These are phyloP conservation scores for Hemisphaericaspora nanyangensis DNA, from an alignment of 805 yeast species.

Conservation along the genomic window DNA sequence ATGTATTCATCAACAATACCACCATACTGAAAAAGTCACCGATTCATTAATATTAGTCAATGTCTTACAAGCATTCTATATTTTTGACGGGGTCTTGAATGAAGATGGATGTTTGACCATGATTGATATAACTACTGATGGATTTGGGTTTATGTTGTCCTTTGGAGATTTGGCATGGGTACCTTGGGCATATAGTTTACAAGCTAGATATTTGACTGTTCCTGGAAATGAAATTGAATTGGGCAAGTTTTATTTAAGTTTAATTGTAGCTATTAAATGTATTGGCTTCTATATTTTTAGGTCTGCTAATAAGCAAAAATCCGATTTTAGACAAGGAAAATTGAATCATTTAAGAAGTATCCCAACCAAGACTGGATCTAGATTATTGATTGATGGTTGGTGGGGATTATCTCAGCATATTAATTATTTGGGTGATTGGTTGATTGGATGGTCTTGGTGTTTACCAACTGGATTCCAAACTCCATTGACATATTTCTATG, in stretches of 20 bases:
- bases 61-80: conserved; percentile 71
- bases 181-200: conserved; percentile 88
- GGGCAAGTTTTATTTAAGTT: conserved; percentile 35
- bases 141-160: conserved; percentile 93
- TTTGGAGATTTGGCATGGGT: conserved; percentile 93
- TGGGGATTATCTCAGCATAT: conserved; percentile 93
- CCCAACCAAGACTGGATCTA: conserved; percentile 72
- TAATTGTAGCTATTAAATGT: conserved; percentile 47
- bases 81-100: conserved; percentile 86
- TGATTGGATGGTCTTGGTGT: conserved; percentile 90
- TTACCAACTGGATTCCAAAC: conserved; percentile 81
- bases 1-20: conserved; percentile 77
- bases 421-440: conserved; percentile 94
- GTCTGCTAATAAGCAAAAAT: conserved; percentile 79
- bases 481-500: conserved; percentile 83
- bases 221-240: conserved; percentile 49
- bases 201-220: conserved; percentile 74
- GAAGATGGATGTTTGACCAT: conserved; percentile 87
- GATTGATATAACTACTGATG: conserved; percentile 97
- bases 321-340: conserved; percentile 76
- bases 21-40: conserved; percentile 51
- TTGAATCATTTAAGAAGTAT: conserved; percentile 58
- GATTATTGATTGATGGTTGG: conserved; percentile 87
- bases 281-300: conserved; percentile 81
- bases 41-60: conserved; percentile 73